Base-by-base conservation (phyloP, 768 basidiomycete species). In the Pleurotus tuber-regium region DNA sequence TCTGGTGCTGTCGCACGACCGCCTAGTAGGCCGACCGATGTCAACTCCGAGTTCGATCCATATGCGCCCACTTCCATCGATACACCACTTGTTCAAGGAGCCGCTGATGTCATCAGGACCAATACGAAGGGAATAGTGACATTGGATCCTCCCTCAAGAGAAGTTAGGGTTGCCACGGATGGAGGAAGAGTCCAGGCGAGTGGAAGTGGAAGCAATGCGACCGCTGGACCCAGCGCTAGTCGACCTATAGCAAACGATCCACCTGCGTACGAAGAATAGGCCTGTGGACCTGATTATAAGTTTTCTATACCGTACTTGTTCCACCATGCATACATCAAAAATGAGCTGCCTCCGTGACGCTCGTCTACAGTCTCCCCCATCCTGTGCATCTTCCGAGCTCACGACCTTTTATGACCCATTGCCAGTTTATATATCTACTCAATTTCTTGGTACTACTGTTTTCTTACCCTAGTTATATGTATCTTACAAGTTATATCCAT, bases 61-160 rank as follows among this genome's bases (percentile, higher is more conserved):
- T 48, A 48, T 30, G 29, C 46, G 10, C 14, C 31, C 14, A 29
- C 46, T n/a, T 48, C 46, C 30, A 48, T 48, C 8, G 46, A 48
- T 10, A 48, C 46, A n/a, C 46, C 46, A 6, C 31, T 48, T 11
- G 46, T 35, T 10, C 46, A 48, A 48, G 46, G 46, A 18, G 21
- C 23, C 24, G 21, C 41, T 16, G 41, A 25, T 21, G 46, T 48
- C 8, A 48, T 31, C 9, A 33, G 46, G 19, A 48, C 46, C 30
- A 48, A 48, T 35, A 48, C 46, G 14, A 48, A 48, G 23, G 46
- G 46, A 4, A 48, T 48, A 18, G 46, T 48, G 19, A 48, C 35
- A 8, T 35, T 48, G 46, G 46, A 48, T 48, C 46, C 46, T 19
- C 46, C 46, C 16, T 30, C 28, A 31, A 48, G 46, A 31, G 46